Base-by-base conservation (phyloP, 371 early-diverging fungal genomes). In the Polyrhizophydium stewartii region DNA sequence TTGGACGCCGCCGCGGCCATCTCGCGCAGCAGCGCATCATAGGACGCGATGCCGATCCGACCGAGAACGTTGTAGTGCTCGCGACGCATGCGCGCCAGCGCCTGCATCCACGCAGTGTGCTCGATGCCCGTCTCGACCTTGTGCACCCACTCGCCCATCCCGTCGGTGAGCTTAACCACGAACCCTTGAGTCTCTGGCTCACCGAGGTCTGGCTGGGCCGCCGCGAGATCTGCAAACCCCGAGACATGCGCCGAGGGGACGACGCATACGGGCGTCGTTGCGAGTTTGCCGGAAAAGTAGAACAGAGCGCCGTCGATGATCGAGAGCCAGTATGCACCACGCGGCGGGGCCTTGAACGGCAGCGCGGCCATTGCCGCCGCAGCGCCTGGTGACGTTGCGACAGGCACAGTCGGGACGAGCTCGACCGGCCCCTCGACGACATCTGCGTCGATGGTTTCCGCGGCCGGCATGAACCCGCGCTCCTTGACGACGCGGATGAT, bases 391-490 rank as follows among this genome's bases (percentile, higher is more conserved):
- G n/a, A n/a, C n/a, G n/a, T n/a, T n/a, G n/a, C n/a, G n/a, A n/a
- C n/a, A n/a, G n/a, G n/a, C n/a, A n/a, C n/a, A n/a, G n/a, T n/a
- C n/a, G n/a, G n/a, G n/a, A n/a, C n/a, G n/a, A n/a, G n/a, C n/a
- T n/a, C n/a, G n/a, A n/a, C n/a, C n/a, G n/a, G 50, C 17, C 70
- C 70, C 43, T 69, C 70, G 12, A 66, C 19, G 6, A 50, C 45
- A 17, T 61, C 62, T 28, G 58, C 31, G 25, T 7, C 25, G 28
- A 59, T 41, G 9, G 55, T 25, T n/a, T 62, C 61, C 9, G 16
- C 35, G 0, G 59, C 43, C 5, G 64, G 61, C 21, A 65, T 9
- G 38, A 55, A 41, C 21, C 27, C 32, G 3, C 38, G 30, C 24
- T 24, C 31, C 17, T 50, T 37, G 1, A 69, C 25, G 2, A 62